A percentile compares a stretch with the other conserved stretches of the same genome.
These are phyloP conservation scores for Dictyophora rubrovolvata DNA, from an alignment of 768 basidiomycete genomes.

Conservation along the genomic window DNA sequence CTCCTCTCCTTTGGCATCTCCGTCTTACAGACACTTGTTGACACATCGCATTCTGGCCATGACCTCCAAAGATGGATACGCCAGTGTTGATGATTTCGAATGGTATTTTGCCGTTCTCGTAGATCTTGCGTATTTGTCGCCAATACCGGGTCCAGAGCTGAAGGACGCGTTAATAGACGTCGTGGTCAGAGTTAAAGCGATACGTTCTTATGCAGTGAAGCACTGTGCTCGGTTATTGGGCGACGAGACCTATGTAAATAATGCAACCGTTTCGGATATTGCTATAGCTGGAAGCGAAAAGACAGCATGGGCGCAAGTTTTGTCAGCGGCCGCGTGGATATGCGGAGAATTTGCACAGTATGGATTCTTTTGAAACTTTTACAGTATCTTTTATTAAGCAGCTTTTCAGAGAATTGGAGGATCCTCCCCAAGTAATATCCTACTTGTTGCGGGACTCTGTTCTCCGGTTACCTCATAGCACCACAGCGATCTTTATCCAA, in stretches of 20 bases:
- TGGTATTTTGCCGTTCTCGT: conserved; percentile 96
- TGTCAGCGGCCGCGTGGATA: conserved; percentile 95
- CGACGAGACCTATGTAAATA: conserved; percentile 65
- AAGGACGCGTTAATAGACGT: conserved; percentile 82
- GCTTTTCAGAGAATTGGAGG: conserved; percentile 54
- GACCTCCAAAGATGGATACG: conserved; percentile 74
- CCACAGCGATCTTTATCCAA: conserved; percentile 72
- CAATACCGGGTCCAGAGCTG: conserved; percentile 64
- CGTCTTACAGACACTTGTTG: conserved; percentile 79
- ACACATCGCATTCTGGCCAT: conserved; percentile 79
- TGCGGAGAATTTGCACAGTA: conserved; percentile 91
- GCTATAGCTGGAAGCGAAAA: conserved; percentile 4
- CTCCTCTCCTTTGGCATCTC: conserved; percentile 54
- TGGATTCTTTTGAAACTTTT: conserved; percentile 21
- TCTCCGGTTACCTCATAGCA: conserved; percentile 48
- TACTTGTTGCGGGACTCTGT: conserved; percentile 56
- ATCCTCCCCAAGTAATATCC: conserved; percentile 64
- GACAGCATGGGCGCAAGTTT: conserved; percentile 56
- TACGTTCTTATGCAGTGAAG: conserved; percentile 70
- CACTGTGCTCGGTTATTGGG: conserved; percentile 73
- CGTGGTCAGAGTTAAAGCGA: conserved; percentile 66
- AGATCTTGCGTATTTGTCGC: conserved; percentile 81
- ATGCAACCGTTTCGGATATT: conserved; percentile 57
- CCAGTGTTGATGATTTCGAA: conserved; percentile 85
- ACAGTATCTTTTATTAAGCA: background rate